These are phyloP conservation scores for Nicotiana rustica DNA, from an alignment of 305 asterid species.

Conservation along the genomic window DNA sequence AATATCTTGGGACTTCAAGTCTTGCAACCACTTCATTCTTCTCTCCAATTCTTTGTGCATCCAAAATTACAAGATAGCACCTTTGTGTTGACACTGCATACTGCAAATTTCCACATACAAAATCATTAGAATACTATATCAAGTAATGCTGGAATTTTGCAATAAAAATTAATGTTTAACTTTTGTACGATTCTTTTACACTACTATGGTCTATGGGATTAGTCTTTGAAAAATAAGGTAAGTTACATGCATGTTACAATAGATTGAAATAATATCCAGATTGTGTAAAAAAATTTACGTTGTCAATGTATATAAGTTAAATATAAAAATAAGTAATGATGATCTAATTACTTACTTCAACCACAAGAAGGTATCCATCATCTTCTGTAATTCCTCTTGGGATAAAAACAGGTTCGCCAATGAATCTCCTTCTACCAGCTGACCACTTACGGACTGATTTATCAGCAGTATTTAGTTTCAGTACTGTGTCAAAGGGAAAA, in stretches of 20 bases:
- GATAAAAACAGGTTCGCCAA: constrained; percentile 86
- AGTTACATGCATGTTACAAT: neutral
- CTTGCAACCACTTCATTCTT: constrained; percentile 70
- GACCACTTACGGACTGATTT: constrained; percentile 70
- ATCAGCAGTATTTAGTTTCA: constrained; percentile 60
- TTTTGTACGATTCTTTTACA: too few relatives aligned
- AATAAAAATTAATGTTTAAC: neutral
- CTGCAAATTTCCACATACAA: constrained; percentile 49
- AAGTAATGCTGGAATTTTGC: neutral
- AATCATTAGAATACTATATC: neutral
- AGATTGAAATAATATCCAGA: neutral
- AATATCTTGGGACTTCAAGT: constrained; percentile 77
- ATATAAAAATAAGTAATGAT: neutral
- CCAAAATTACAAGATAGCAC: constrained; percentile 80
- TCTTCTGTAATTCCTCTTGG: constrained; percentile 54
- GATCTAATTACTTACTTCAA: constrained; percentile 64
- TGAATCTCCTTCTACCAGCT: constrained; percentile 70
- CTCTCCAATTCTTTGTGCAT: constrained; percentile 63
- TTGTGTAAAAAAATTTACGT: neutral
- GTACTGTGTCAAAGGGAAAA: constrained; percentile 92
- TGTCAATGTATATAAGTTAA: neutral
- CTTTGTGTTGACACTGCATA: constrained; percentile 84
- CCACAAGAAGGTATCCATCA: constrained; percentile 91
- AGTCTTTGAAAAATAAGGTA: neutral
- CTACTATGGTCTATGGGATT: neutral